These are phyloP conservation scores for Sphenostylis stenocarpa DNA, from an alignment of 306 rosid species.

Conservation along the genomic window DNA sequence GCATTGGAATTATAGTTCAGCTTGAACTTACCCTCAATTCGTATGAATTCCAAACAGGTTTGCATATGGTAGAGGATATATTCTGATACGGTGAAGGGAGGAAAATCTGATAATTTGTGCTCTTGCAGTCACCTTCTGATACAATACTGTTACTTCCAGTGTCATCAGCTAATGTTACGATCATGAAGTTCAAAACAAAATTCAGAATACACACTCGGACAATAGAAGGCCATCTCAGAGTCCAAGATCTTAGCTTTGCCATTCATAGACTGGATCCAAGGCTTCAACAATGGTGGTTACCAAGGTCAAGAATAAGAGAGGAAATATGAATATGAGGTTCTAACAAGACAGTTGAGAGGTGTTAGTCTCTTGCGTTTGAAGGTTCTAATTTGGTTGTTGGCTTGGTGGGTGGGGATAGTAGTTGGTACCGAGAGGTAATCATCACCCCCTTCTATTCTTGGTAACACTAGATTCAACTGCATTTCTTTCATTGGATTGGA, in stretches of 20 bases:
- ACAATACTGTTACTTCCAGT: constrained; percentile 27
- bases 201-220: constrained; percentile 32
- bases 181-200: constrained; percentile 37
- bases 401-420: constrained; percentile 46
- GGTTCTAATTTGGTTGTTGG: constrained; percentile 55
- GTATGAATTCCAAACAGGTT: constrained; percentile 85
- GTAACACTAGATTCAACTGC: constrained; percentile 31
- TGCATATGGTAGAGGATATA: constrained; percentile 62
- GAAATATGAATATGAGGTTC: constrained; percentile 41
- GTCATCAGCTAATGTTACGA: constrained; percentile 36
- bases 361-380: constrained; percentile 69
- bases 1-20: neutral
- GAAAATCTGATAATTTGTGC: constrained; percentile 61
- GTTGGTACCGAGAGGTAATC: constrained; percentile 47
- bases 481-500: constrained; percentile 7
- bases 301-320: constrained; percentile 34
- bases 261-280: constrained; percentile 39
- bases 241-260: constrained; percentile 47
- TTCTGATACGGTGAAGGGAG: constrained; percentile 89
- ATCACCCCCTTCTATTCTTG: constrained; percentile 43
- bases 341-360: constrained; percentile 56
- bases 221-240: constrained; percentile 30
- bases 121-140: constrained; percentile 53
- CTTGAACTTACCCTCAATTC: constrained; percentile 72
- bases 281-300: constrained; percentile 21